Conservation (phyloP, 2,329 filamentous ascomycete species). For the Cladophialophora carrionii region DNA sequence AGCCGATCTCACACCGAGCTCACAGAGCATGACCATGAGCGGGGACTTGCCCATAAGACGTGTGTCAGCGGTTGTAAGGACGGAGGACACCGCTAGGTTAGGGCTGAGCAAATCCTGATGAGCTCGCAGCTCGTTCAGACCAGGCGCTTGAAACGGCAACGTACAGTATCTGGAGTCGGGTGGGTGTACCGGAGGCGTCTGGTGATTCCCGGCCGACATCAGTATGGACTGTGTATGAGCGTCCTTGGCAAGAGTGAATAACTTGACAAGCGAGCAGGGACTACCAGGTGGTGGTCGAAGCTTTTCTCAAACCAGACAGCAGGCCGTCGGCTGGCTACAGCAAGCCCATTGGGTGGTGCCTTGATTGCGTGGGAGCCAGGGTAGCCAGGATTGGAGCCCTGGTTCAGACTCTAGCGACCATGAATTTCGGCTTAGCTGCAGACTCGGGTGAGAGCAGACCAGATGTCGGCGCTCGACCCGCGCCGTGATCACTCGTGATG, state of each 20-base stretch:
- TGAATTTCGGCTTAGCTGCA: constrained; percentile 29
- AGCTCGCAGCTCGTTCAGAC: background rate
- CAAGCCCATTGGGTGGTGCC: constrained; percentile 29
- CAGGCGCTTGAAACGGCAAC: constrained; percentile 3
- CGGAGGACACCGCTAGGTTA: constrained; percentile 5
- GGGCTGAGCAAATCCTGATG: constrained; percentile 19
- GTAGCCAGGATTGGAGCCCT: constrained; percentile 26
- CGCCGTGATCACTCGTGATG: constrained; percentile 7
- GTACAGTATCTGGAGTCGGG: constrained; percentile 1
- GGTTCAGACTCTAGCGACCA: background rate
- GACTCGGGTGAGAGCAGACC: constrained; percentile 7
- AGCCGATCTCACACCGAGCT: constrained; percentile 11
- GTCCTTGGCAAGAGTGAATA: constrained; percentile 4
- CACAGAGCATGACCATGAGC: constrained; percentile 11
- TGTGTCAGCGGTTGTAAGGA: constrained; percentile 13
- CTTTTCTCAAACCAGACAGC: constrained; percentile 7
- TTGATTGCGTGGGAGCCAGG: constrained; percentile 29
- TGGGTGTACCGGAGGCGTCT: constrained; percentile 7
- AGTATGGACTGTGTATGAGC: constrained; percentile 4
- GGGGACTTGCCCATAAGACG: constrained; percentile 16
- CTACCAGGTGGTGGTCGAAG: constrained; percentile 9
- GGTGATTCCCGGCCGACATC: constrained; percentile 6
- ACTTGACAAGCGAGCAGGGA: constrained; percentile 6
- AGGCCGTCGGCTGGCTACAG: constrained; percentile 23
- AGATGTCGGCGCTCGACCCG: constrained; percentile 9